Conservation (phyloP, 768 basidiomycete species). For the Chlorophyllum brunneum region DNA sequence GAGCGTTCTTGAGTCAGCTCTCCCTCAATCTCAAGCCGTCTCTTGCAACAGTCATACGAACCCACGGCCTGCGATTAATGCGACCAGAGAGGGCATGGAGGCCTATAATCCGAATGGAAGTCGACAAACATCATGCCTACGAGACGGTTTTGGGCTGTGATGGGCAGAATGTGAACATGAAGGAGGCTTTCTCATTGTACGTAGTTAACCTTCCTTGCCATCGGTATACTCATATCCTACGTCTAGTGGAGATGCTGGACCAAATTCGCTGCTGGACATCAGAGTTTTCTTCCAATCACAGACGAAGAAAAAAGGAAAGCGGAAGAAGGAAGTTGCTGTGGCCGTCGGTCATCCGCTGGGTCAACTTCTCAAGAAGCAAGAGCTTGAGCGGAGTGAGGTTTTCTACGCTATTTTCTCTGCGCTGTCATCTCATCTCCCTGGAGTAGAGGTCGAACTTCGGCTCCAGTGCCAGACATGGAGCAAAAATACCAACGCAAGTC, state of each 20-base stretch:
- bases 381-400: slow-evolving; percentile 39
- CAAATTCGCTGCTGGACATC: slow-evolving; percentile 43
- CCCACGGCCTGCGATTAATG: slow-evolving; percentile 43
- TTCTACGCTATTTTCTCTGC: not conserved
- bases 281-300: slow-evolving; percentile 54
- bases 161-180: slow-evolving; percentile 68
- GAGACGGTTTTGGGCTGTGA: slow-evolving; percentile 63
- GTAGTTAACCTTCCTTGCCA: slow-evolving; percentile 18
- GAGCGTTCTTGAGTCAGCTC: not conserved
- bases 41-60: slow-evolving; percentile 30
- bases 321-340: slow-evolving; percentile 50
- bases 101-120: slow-evolving; percentile 56
- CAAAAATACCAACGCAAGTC: slow-evolving; percentile 26
- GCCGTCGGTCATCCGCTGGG: slow-evolving; percentile 42
- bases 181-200: slow-evolving; percentile 49
- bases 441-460: slow-evolving; percentile 38
- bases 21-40: not conserved
- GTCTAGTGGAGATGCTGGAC: slow-evolving; percentile 35
- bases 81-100: slow-evolving; percentile 64
- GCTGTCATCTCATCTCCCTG: slow-evolving; percentile 8
- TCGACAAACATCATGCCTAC: slow-evolving; percentile 47
- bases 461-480: slow-evolving; percentile 37
- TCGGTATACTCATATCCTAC: not conserved
- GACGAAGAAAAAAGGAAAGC: slow-evolving; percentile 62
- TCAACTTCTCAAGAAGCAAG: slow-evolving; percentile 50